Base-by-base conservation (phyloP, 1,284 basidiomycete genomes). In the Irpex lacteus region DNA sequence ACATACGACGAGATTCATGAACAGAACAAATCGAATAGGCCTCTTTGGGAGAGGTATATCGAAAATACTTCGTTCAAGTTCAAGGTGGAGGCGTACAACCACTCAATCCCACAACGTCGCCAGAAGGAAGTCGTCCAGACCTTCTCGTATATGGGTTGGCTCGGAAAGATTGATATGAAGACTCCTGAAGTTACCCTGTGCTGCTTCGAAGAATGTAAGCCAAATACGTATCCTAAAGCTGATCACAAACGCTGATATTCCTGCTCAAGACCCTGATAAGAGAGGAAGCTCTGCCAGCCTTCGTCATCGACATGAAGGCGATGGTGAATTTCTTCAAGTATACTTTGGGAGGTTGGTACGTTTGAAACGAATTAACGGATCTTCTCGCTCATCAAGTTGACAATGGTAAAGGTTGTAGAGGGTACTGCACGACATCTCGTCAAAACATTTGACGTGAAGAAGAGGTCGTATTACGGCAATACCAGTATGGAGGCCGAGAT, bases 401-500 rank as follows among this genome's bases (percentile, higher is more conserved):
- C 60, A 18, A 60, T 54, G 15, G 5, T 8, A 4, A 58, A 95
- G 94, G 75, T 95, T 56, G 86, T 82, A 58, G 82, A 90, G 70
- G 91, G 92, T 0, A 82, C 84, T 21, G 93, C 93, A 0, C 85
- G 95, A 9, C 73, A 81, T 1, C 79, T 96, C 36, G 81, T 94
- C 56, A 75, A 77, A 40, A 85, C 79, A 60, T 95, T 94, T 67
- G 88, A 96, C 69, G 90, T 99, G 62, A 98, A 98, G 76, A 94
- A 95, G 72, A 85, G 98, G 5, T 80, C 81, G 13, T 98, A 95
- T 74, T 98, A 90, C 73, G 97, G 98, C 7, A 99, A 98, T 70
- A 99, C 98, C 0, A 94, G 92, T 70, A 99, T 99, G 98, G 96
- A 98, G 71, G 88, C 96, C 0, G 95, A 98, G 73, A 91, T 98